Evolutionary conservation across 2,329 filamentous ascomycete species (phyloP).

Genomic region (Nakataea oryzae): DNA sequence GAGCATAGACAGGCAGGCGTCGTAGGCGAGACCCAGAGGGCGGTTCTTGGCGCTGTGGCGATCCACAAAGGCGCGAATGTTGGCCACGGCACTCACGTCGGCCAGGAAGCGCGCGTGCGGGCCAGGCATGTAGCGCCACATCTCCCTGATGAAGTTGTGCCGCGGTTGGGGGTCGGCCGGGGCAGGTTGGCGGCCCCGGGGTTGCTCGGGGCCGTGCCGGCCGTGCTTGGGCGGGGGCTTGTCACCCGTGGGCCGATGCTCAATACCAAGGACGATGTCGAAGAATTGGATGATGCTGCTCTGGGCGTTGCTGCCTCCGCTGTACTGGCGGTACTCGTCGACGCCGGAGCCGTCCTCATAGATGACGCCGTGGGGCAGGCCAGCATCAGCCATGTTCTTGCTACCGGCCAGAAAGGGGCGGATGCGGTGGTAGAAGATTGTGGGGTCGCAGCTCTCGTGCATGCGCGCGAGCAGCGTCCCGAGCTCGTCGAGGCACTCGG

Average conservation of each 20-base stretch:
- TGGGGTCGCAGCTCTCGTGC: constrained; percentile 91
- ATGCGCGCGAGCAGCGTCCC: constrained; percentile 71
- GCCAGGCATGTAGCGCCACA: constrained; percentile 95
- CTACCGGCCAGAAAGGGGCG: constrained; percentile 92
- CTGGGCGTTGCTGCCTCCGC: constrained; percentile 92
- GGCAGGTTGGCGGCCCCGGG: constrained; percentile 6
- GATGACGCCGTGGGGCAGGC: constrained; percentile 74
- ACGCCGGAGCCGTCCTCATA: constrained; percentile 71
- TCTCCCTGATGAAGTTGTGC: constrained; percentile 93
- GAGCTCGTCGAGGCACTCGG: constrained; percentile 80
- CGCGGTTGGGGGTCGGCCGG: constrained; percentile 27
- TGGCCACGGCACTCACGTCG: constrained; percentile 68
- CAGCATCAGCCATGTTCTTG: constrained; percentile 94
- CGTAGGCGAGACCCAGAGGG: constrained; percentile 69
- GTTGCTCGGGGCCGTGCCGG: not conserved
- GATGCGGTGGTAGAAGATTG: constrained; percentile 91
- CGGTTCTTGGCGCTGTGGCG: constrained; percentile 43
- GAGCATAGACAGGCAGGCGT: constrained; percentile 70
- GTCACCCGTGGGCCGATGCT: constrained; percentile 82
- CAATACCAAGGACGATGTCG: constrained; percentile 79
- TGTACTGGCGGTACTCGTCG: constrained; percentile 69
- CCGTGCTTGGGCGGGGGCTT: constrained; percentile 24
- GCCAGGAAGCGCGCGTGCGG: constrained; percentile 81
- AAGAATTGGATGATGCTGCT: constrained; percentile 97
- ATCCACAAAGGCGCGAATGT: constrained; percentile 78